phyloP scores from a whole-genome alignment of 305 asterid species.

The Fraxinus floribunda region DNA sequence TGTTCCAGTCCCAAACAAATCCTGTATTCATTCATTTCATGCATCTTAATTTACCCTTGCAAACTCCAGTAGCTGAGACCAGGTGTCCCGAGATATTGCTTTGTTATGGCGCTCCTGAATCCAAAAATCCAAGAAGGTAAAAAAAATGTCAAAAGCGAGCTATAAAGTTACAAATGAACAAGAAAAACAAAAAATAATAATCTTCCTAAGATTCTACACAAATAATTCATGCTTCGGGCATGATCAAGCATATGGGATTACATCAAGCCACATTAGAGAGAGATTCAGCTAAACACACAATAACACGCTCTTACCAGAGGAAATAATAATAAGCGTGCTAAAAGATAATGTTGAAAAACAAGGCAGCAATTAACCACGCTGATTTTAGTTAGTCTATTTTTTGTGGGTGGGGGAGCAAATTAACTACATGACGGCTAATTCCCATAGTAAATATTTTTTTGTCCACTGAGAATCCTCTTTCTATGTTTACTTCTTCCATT shows the following conservation, averaged over 20 bases:
- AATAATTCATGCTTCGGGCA: neutral
- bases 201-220: neutral
- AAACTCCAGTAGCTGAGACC: conserved; percentile 97
- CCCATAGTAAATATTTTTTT: neutral
- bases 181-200: neutral
- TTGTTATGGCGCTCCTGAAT: conserved; percentile 90
- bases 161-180: neutral
- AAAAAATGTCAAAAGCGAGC: conserved; percentile 6
- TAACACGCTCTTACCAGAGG: neutral
- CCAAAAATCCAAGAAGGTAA: conserved; percentile 12
- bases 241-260: neutral
- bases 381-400: neutral
- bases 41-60: conserved; percentile 61
- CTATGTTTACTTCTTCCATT: neutral
- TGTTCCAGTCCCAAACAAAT: neutral
- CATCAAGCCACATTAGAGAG: neutral
- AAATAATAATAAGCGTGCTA: neutral
- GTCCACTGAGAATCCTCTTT: neutral
- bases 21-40: neutral
- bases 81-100: conserved; percentile 97
- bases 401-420: neutral
- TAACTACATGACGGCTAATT: neutral
- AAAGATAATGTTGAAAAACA: neutral
- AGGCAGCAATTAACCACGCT: neutral
- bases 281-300: neutral